Conservation (phyloP, 352 stramenopile genomes). For the Phytophthora pluvialis region DNA sequence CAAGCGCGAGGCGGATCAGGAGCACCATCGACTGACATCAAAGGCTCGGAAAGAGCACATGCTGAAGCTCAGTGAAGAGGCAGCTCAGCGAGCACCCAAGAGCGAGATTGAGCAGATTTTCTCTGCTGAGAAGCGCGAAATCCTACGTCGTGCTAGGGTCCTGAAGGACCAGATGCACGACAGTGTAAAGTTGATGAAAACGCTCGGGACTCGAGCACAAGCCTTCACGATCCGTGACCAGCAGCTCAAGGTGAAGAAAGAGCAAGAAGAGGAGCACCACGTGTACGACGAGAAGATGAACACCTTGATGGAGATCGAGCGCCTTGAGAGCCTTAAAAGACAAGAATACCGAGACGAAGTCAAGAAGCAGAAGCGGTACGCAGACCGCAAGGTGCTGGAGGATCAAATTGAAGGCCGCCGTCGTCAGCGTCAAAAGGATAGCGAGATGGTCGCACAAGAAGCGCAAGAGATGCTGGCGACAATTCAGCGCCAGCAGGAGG, state of each 20-base stretch:
- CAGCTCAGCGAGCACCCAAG: slow-evolving; percentile 66
- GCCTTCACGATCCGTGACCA: slow-evolving; percentile 96
- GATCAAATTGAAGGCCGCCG: slow-evolving; percentile 81
- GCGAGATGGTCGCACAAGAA: slow-evolving; percentile 67
- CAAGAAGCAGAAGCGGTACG: slow-evolving; percentile 87
- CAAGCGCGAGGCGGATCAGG: slow-evolving; percentile 58
- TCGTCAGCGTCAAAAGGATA: slow-evolving; percentile 54
- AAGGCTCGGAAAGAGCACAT: slow-evolving; percentile 86
- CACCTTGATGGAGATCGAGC: slow-evolving; percentile 94
- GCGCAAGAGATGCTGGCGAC: slow-evolving; percentile 89
- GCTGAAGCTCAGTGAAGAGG: slow-evolving; percentile 72
- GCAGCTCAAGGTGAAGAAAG: slow-evolving; percentile 79
- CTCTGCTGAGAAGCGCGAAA: slow-evolving; percentile 68
- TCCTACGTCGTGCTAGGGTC: slow-evolving; percentile 54
- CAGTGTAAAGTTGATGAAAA: slow-evolving; percentile 95
- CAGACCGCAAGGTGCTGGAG: slow-evolving; percentile 89
- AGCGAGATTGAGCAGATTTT: slow-evolving; percentile 83
- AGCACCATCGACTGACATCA: slow-evolving; percentile 59
- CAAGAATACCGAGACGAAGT: slow-evolving; percentile 91
- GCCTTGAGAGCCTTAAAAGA: slow-evolving; percentile 90
- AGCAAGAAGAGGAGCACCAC: slow-evolving; percentile 74
- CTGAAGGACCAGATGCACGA: slow-evolving; percentile 87
- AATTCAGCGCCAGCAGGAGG: slow-evolving; percentile 78
- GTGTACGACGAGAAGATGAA: slow-evolving; percentile 96
- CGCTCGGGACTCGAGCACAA: slow-evolving; percentile 88